Percentiles rank a stretch among this genome's conserved stretches.
phyloP scores from a whole-genome alignment of 2,329 filamentous ascomycete species.

The Cryphonectria parasitica region DNA sequence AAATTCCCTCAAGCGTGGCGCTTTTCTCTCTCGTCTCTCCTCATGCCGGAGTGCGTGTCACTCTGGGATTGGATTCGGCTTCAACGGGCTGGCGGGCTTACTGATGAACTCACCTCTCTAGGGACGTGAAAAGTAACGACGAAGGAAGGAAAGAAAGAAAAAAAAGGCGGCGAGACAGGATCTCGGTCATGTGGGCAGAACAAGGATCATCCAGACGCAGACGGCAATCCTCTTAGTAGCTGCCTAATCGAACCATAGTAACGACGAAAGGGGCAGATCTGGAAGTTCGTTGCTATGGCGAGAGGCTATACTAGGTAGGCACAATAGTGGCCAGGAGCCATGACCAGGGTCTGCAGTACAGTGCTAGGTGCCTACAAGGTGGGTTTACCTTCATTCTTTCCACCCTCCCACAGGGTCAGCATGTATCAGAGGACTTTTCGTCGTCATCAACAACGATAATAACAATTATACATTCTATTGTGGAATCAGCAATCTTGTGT shows the following conservation, averaged over 20 bases:
- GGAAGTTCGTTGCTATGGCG: conserved; percentile 11
- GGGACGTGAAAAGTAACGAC: not conserved
- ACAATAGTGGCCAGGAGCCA: not conserved
- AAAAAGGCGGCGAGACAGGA: conserved; percentile 2
- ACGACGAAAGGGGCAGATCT: conserved; percentile 8
- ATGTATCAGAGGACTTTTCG: not conserved
- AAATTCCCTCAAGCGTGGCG: not conserved
- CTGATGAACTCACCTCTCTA: not conserved
- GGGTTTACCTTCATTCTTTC: too few relatives aligned
- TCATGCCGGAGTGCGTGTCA: not conserved
- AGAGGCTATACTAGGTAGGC: not conserved
- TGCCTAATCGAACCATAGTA: conserved; percentile 11
- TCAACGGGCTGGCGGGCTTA: not conserved
- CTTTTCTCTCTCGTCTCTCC: not conserved
- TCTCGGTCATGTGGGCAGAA: conserved; percentile 12
- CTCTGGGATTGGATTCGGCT: not conserved
- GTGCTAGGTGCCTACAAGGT: not conserved
- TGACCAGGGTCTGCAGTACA: not conserved
- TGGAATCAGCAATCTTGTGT: too few relatives aligned
- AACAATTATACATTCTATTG: not conserved
- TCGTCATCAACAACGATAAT: not conserved
- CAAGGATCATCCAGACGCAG: conserved; percentile 9
- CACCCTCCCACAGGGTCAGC: too few relatives aligned
- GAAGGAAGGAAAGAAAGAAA: too few relatives aligned
- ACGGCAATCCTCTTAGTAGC: not conserved